phyloP scores from a whole-genome alignment of 805 yeast genomes.

The Candida endomychidarum region DNA sequence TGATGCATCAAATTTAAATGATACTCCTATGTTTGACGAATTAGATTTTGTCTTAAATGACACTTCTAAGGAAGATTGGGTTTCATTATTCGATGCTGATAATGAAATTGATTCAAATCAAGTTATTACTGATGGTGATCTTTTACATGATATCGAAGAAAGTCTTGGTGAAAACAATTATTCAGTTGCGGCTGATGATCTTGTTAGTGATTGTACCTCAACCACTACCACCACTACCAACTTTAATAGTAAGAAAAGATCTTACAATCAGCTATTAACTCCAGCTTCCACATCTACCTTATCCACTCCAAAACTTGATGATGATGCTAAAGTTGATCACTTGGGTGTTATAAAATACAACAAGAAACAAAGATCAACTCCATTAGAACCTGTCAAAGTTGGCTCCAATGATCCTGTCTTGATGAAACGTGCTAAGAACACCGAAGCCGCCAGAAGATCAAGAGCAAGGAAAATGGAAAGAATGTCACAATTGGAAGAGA shows the following conservation, averaged over 20 bases:
- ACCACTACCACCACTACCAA: slow-evolving; percentile 3
- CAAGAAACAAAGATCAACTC: slow-evolving; percentile 71
- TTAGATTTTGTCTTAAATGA: slow-evolving; percentile 44
- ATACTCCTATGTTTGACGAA: slow-evolving; percentile 64
- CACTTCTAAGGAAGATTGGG: slow-evolving; percentile 54
- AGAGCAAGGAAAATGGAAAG: slow-evolving; percentile 91
- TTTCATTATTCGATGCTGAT: slow-evolving; percentile 51
- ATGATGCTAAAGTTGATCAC: slow-evolving; percentile 47
- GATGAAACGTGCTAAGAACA: slow-evolving; percentile 90
- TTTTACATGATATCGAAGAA: slow-evolving; percentile 11
- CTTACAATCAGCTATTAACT: slow-evolving; percentile 25
- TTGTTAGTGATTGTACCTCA: slow-evolving; percentile 3
- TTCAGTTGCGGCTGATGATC: slow-evolving; percentile 10
- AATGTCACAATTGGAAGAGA: slow-evolving; percentile 76
- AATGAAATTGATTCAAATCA: slow-evolving; percentile 17
- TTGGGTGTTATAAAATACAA: slow-evolving; percentile 75
- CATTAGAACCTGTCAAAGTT: slow-evolving; percentile 66
- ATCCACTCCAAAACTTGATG: slow-evolving; percentile 34
- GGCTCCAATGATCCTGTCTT: slow-evolving; percentile 66
- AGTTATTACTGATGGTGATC: slow-evolving; percentile 22
- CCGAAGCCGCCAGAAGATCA: slow-evolving; percentile 96
- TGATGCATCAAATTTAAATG: slow-evolving; percentile 27
- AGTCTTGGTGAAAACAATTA: slow-evolving; percentile 12
- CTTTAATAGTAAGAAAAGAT: slow-evolving; percentile 12
- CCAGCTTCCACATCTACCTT: slow-evolving; percentile 31